A percentile compares a stretch with the other conserved stretches of the same genome.
Evolutionary conservation across 352 stramenopile genomes (phyloP).

Genomic region (Pythium oligandrum): DNA sequence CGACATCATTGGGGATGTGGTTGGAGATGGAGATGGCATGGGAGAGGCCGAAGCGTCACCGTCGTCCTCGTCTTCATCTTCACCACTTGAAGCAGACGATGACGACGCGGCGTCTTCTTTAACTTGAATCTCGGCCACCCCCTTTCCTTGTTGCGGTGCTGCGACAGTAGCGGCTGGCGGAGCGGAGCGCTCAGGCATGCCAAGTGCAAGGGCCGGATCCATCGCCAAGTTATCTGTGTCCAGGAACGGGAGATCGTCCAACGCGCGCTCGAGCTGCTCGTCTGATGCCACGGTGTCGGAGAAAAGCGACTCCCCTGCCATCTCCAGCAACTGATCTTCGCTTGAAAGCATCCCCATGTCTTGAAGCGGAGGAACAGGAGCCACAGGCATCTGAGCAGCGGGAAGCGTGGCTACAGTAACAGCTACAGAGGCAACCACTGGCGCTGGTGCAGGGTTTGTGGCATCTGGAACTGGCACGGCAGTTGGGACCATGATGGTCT

Average conservation of each 20-base stretch:
- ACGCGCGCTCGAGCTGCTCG: slow-evolving; percentile 63
- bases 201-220: slow-evolving; percentile 15
- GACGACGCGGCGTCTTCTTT: slow-evolving; percentile 13
- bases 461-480: slow-evolving; percentile 1
- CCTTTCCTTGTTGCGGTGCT: not conserved
- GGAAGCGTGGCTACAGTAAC: slow-evolving; percentile 3
- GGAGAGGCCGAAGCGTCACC: slow-evolving; percentile 38
- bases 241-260: slow-evolving; percentile 71
- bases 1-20: slow-evolving; percentile 52
- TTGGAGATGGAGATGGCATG: slow-evolving; percentile 39
- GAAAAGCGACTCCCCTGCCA: slow-evolving; percentile 21
- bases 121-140: not conserved
- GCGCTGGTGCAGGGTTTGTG: not conserved
- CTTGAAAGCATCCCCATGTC: not conserved
- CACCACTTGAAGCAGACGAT: slow-evolving; percentile 13
- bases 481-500: not conserved
- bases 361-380: no score
- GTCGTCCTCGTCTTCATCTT: slow-evolving; percentile 27
- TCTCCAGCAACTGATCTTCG: slow-evolving; percentile 18
- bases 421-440: slow-evolving; percentile 1
- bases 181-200: not conserved
- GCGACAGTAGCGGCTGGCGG: not conserved
- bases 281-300: slow-evolving; percentile 41
- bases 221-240: slow-evolving; percentile 57
- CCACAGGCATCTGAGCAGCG: not conserved